phyloP scores from a whole-genome alignment of 441 rosid species.

The Mallotus japonicus region DNA sequence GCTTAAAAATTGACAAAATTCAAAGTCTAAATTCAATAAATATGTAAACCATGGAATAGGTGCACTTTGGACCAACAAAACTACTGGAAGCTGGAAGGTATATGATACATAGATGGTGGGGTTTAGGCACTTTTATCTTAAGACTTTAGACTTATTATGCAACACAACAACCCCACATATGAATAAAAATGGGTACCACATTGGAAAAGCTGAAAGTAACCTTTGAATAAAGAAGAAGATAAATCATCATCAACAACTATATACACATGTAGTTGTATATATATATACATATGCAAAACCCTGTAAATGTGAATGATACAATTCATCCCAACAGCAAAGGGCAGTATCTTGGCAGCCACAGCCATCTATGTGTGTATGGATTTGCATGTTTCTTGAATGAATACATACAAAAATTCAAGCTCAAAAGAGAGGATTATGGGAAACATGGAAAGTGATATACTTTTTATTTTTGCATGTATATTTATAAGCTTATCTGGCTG shows the following conservation, averaged over 20 bases:
- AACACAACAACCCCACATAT: constrained; percentile 25
- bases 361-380: background rate
- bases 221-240: background rate
- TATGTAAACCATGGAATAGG: background rate
- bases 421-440: background rate
- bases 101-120: background rate
- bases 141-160: background rate
- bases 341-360: background rate
- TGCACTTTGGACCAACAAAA: background rate
- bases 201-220: constrained; percentile 36
- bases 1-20: too few relatives aligned
- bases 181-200: constrained; percentile 21
- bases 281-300: background rate
- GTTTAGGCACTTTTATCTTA: background rate
- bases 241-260: too few relatives aligned
- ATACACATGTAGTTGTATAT: too few relatives aligned
- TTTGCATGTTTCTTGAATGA: background rate
- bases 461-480: too few relatives aligned
- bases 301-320: constrained; percentile 25
- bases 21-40: too few relatives aligned
- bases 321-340: constrained; percentile 3
- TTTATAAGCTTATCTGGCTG: too few relatives aligned
- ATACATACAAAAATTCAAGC: constrained; percentile 27
- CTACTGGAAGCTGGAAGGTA: background rate
- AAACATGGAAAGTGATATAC: constrained; percentile 26